Percentiles rank a stretch among this genome's conserved stretches.
Conservation (phyloP, 495 filamentous ascomycete genomes). For the Xylaria palmicola region DNA sequence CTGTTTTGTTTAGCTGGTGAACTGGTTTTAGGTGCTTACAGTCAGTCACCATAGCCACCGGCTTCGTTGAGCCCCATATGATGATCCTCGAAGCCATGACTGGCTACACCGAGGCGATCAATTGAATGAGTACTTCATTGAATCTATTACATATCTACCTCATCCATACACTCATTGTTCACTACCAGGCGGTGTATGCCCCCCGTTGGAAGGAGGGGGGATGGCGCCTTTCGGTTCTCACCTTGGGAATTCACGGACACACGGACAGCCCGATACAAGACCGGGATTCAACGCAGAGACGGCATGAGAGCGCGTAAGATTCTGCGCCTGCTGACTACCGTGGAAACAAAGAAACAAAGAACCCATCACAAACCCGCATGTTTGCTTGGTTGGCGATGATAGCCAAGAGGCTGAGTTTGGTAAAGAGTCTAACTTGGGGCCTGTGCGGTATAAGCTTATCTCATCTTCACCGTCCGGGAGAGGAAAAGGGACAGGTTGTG, state of each 20-base stretch:
- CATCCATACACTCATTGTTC: not conserved
- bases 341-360: no score
- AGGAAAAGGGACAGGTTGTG: not conserved
- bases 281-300: not conserved
- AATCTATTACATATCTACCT: no score
- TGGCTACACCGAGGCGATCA: not conserved
- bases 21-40: not conserved
- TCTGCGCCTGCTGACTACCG: constrained; percentile 4
- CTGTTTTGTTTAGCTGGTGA: not conserved
- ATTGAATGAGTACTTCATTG: not conserved
- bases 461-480: constrained; percentile 3
- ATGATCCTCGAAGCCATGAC: not conserved
- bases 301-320: not conserved
- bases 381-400: not conserved
- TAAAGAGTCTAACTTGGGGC: not conserved
- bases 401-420: not conserved
- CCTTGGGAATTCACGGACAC: not conserved
- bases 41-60: not conserved
- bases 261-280: constrained; percentile 1
- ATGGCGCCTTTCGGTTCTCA: no score
- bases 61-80: not conserved
- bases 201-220: not conserved
- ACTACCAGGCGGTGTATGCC: not conserved
- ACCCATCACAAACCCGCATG: no score
- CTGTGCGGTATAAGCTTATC: constrained; percentile 15